phyloP scores from a whole-genome alignment of 139 green algal genomes.

The Deuterostichococcus epilithicus region DNA sequence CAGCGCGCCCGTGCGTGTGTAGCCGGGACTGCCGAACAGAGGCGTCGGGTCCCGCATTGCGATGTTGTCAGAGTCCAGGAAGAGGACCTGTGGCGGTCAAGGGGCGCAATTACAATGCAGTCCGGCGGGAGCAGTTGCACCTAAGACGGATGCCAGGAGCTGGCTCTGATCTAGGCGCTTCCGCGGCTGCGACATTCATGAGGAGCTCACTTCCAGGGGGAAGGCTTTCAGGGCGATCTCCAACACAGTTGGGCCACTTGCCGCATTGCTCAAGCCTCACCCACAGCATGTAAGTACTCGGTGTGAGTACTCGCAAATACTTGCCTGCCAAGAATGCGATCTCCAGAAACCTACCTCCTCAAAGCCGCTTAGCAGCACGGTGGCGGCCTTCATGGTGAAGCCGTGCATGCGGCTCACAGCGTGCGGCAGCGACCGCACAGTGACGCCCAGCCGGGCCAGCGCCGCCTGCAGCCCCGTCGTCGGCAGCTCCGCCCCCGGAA shows the following conservation, averaged over 20 bases:
- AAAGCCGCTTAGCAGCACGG: constrained; percentile 40
- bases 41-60: constrained; percentile 35
- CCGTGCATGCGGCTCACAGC: neutral
- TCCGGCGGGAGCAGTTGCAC: no score
- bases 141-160: no score
- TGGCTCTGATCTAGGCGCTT: no score
- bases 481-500: constrained; percentile 27
- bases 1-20: constrained; percentile 38
- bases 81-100: constrained; percentile 43
- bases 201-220: no score
- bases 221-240: no score
- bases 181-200: no score
- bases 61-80: constrained; percentile 63
- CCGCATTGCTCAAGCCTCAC: no score
- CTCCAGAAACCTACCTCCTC: constrained; percentile 20
- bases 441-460: constrained; percentile 22
- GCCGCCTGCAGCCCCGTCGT: constrained; percentile 21
- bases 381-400: constrained; percentile 46
- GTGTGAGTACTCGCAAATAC: no score
- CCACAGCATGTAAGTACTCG: no score
- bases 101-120: neutral
- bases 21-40: constrained; percentile 40
- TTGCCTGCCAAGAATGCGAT: no score
- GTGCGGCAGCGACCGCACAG: constrained; percentile 9
- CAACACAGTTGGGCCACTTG: no score